phyloP scores from a whole-genome alignment of 768 basidiomycete species.

The Hypholoma sublateritium region DNA sequence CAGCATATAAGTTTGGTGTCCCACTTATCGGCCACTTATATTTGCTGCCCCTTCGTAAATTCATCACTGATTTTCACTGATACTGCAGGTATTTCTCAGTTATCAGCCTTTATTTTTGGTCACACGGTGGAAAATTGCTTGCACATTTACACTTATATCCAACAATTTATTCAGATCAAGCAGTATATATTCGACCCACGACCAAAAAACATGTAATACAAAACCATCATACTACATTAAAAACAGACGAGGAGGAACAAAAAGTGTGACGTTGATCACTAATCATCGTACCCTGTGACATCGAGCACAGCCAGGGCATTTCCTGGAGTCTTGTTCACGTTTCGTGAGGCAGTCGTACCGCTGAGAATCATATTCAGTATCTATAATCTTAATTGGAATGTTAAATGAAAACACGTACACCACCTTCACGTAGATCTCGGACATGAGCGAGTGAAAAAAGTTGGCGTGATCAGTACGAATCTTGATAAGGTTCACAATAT shows the following conservation, averaged over 20 bases:
- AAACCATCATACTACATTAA: neutral
- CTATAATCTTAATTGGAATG: neutral
- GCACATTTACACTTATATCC: too few species aligned
- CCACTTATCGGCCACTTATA: too few species aligned
- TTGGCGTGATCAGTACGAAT: neutral
- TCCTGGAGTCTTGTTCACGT: neutral
- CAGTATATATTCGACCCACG: neutral
- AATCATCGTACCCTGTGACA: neutral
- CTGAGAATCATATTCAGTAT: neutral
- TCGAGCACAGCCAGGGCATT: neutral
- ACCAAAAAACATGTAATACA: neutral
- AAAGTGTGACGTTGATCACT: neutral
- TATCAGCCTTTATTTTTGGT: too few species aligned
- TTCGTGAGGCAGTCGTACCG: neutral
- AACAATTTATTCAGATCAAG: too few species aligned
- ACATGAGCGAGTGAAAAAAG: neutral
- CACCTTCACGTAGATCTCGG: neutral
- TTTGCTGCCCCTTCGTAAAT: too few species aligned
- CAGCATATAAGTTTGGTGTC: neutral
- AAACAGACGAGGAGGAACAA: neutral
- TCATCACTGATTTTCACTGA: too few species aligned
- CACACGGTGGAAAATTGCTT: too few species aligned
- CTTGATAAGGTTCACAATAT: neutral
- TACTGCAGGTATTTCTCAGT: too few species aligned
- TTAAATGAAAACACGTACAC: neutral